Base-by-base conservation (phyloP, 495 filamentous ascomycete species). In the Poronia punctata region DNA sequence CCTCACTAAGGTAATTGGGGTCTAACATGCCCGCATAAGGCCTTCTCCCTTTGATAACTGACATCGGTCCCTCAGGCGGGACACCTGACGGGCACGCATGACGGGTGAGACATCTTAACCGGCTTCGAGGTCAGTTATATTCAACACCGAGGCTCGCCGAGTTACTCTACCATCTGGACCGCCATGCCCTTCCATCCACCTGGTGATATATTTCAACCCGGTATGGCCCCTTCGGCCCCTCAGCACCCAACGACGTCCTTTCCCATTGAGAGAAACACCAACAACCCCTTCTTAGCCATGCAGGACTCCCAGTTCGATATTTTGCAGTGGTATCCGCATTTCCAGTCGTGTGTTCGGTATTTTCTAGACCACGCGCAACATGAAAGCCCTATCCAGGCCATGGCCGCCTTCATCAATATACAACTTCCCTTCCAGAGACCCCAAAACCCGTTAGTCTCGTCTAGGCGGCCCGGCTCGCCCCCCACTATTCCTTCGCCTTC, bases 321-420 rank as follows among this genome's bases (percentile, higher is more conserved):
- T 43, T 79, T 96, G 58, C 83, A 87, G 43, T 98, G 92, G 92
- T 84, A 94, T 55, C 87, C 88, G 11, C 78, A 82, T 35, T 95
- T 95, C 62, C 86, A 90, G 59, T 86, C 78, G 49, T 98, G 92
- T 62, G 84, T 90, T 45, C 77, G 78, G 26, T 96, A 93, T 69
- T 98, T 98, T 65, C 68, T 96, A 50, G 86, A 95, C 54, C 79
- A 89, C 59, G 87, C 88, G 4, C 92, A 97, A 56, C 85, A 93
- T 63, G 82, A 77, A 44, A 75, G 70, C 25, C 74, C 80, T 26
- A 84, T 93, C 14, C 89, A 96, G 64, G 87, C 88, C 15, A 72
- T 97, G 35, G 87, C 89, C 11, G 85, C 89, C 15, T 92, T 90
- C 60, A 64, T 96, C 66, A 98, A 98, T 62, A 87, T 87, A 60